phyloP scores from a whole-genome alignment of 2,329 filamentous ascomycete species.

The Trichophyton mentagrophytes region DNA sequence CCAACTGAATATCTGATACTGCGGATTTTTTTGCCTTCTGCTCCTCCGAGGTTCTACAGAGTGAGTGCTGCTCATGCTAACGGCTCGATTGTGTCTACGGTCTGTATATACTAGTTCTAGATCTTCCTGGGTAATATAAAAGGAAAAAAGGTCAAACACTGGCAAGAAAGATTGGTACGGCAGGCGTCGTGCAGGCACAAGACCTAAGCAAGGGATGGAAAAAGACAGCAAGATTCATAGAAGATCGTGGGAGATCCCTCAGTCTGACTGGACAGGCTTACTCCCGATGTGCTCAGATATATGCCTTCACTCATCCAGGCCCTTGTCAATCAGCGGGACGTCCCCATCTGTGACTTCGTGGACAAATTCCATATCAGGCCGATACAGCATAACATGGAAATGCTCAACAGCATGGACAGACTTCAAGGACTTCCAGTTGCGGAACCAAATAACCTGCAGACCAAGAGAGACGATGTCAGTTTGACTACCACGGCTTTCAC shows the following conservation, averaged over 20 bases:
- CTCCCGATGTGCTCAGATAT: no score
- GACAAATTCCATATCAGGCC: slow-evolving; percentile 59
- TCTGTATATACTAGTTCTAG: no score
- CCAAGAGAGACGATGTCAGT: background rate
- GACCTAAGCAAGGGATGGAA: background rate
- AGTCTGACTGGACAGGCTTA: background rate
- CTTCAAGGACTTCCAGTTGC: slow-evolving; percentile 50
- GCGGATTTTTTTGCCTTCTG: no score
- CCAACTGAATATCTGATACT: no score
- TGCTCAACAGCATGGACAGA: slow-evolving; percentile 48
- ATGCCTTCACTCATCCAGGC: background rate
- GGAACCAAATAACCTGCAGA: slow-evolving; percentile 49
- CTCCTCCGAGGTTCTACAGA: no score
- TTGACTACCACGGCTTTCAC: background rate
- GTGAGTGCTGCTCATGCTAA: no score
- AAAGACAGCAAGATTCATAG: background rate
- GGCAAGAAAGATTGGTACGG: no score
- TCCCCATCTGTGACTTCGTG: slow-evolving; percentile 60
- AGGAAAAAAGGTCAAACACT: no score
- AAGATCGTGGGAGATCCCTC: background rate
- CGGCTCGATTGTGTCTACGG: no score
- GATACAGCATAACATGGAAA: slow-evolving; percentile 51
- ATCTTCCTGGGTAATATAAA: no score
- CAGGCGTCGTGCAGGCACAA: background rate
- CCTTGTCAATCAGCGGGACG: slow-evolving; percentile 47